These are phyloP conservation scores for Cubamyces lactineus DNA, from an alignment of 768 basidiomycete genomes.

Conservation along the genomic window DNA sequence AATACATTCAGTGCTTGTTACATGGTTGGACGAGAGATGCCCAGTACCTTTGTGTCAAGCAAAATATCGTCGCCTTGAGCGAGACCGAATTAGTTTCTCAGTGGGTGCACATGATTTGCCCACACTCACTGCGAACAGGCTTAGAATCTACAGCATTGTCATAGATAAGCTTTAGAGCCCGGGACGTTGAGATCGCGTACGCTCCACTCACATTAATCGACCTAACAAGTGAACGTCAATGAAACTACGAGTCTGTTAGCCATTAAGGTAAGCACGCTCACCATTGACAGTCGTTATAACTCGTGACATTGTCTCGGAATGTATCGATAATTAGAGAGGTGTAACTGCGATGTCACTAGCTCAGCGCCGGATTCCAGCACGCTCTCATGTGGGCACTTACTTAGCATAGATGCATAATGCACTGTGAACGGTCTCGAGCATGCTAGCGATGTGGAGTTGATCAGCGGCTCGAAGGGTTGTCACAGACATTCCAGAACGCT, in stretches of 20 bases:
- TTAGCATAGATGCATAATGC: constrained; percentile 5
- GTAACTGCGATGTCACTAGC: neutral
- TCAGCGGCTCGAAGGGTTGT: too few relatives aligned
- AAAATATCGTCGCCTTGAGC: constrained; percentile 7
- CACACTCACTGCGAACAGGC: constrained; percentile 8
- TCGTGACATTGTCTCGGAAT: neutral
- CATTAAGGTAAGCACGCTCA: too few relatives aligned
- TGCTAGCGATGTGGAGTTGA: neutral
- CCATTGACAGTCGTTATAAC: neutral
- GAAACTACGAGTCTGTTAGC: too few relatives aligned
- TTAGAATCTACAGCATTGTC: neutral
- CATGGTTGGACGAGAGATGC: neutral
- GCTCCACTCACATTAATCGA: neutral
- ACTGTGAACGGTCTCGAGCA: constrained; percentile 5
- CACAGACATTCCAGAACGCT: too few relatives aligned
- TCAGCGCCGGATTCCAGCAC: neutral
- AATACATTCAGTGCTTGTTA: neutral
- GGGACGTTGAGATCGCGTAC: neutral
- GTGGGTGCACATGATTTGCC: neutral
- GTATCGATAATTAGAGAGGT: neutral
- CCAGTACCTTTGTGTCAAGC: constrained; percentile 5
- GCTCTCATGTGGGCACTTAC: neutral
- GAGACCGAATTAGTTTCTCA: neutral
- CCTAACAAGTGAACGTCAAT: neutral
- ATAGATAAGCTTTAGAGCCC: neutral